These are phyloP conservation scores for Cercophora sp. DNA, from an alignment of 495 filamentous ascomycete species.

Conservation along the genomic window DNA sequence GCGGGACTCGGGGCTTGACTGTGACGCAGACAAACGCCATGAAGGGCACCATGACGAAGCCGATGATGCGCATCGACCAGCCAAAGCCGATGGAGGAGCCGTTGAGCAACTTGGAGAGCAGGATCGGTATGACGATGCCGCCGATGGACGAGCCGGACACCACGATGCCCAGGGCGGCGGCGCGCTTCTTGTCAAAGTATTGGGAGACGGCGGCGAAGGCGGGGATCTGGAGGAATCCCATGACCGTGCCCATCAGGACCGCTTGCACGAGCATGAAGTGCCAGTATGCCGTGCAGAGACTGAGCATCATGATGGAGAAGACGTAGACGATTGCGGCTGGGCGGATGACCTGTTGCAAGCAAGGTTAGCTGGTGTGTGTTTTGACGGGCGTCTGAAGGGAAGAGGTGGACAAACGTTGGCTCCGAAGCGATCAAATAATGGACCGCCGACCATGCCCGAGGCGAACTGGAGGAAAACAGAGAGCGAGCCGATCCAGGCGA, in stretches of 20 bases:
- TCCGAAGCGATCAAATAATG: slow-evolving; percentile 51
- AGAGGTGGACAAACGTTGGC: slow-evolving; percentile 32
- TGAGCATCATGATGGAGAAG: slow-evolving; percentile 51
- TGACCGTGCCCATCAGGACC: slow-evolving; percentile 49
- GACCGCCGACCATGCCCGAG: slow-evolving; percentile 43
- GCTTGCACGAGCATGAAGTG: slow-evolving; percentile 63
- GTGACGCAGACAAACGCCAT: slow-evolving; percentile 39
- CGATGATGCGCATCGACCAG: slow-evolving; percentile 58
- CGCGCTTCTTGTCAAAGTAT: slow-evolving; percentile 53
- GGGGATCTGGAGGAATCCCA: slow-evolving; percentile 49
- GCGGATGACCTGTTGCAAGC: slow-evolving; percentile 30
- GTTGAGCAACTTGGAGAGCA: slow-evolving; percentile 39
- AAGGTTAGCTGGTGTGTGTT: slow-evolving; percentile 32
- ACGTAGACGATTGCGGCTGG: slow-evolving; percentile 36
- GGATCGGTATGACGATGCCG: slow-evolving; percentile 51
- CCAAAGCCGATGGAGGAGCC: slow-evolving; percentile 46
- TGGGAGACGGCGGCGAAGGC: slow-evolving; percentile 50
- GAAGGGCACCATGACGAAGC: slow-evolving; percentile 52
- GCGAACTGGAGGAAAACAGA: slow-evolving; percentile 45
- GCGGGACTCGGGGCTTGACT: slow-evolving; percentile 44
- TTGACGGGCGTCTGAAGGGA: slow-evolving; percentile 8
- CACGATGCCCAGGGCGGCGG: slow-evolving; percentile 51
- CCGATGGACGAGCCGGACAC: slow-evolving; percentile 55
- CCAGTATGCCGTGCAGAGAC: slow-evolving; percentile 54
- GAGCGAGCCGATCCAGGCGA: slow-evolving; percentile 61